These are phyloP conservation scores for Thermochaetoides dissita DNA, from an alignment of 2,329 filamentous ascomycete genomes.

Conservation along the genomic window DNA sequence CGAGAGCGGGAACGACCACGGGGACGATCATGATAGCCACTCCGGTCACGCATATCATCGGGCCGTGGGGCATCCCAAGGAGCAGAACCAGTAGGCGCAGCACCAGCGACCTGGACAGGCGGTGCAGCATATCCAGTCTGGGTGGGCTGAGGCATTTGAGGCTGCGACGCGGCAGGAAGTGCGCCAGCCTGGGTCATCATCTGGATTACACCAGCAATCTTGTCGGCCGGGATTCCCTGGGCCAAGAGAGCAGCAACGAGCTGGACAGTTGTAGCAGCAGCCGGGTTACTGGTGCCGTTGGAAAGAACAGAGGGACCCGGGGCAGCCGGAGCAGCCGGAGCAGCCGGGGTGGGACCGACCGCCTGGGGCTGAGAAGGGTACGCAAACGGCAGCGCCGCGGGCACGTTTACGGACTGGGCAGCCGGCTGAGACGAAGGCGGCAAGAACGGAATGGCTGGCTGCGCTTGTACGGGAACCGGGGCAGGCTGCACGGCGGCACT, in stretches of 20 bases:
- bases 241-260: conserved; percentile 62
- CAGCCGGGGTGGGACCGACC: conserved; percentile 4
- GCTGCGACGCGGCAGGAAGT: conserved; percentile 20
- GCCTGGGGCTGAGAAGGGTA: conserved; percentile 20
- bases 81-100: conserved; percentile 15
- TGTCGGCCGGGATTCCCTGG: conserved; percentile 63
- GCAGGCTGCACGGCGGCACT: conserved; percentile 16
- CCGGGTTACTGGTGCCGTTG: conserved; percentile 23
- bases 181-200: conserved; percentile 29
- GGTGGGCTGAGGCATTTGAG: conserved; percentile 24
- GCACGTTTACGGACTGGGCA: conserved; percentile 46
- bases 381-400: conserved; percentile 20
- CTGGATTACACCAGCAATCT: conserved; percentile 51
- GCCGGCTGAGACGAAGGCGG: conserved; percentile 27
- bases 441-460: conserved; percentile 15
- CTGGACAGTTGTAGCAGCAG: conserved; percentile 37
- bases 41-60: conserved; percentile 40
- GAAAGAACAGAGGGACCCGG: conserved; percentile 7
- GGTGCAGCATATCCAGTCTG: conserved; percentile 28
- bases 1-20: conserved; percentile 60
- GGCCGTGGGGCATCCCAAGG: conserved; percentile 24
- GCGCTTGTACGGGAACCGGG: conserved; percentile 11
- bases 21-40: conserved; percentile 37
- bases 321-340: conserved; percentile 14
- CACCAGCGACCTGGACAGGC: conserved; percentile 11